Conservation (phyloP, 2,329 filamentous ascomycete species). For the Dactylellina cionopaga region DNA sequence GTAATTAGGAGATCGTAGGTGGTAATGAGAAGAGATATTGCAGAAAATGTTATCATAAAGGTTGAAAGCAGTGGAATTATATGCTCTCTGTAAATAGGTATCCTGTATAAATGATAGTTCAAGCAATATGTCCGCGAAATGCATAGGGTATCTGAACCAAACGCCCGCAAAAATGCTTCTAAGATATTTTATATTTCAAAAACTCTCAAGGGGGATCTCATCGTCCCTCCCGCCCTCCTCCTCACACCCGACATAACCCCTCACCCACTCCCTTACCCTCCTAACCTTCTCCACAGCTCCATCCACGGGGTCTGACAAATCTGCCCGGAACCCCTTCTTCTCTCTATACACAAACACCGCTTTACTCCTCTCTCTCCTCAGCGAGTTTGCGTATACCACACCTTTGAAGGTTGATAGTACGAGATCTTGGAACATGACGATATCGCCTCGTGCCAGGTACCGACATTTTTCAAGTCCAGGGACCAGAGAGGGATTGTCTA, state of each 20-base stretch:
- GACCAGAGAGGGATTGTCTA: neutral
- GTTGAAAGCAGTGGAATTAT: too few relatives aligned
- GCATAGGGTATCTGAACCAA: neutral
- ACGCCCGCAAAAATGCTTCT: neutral
- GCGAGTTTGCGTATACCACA: conserved; percentile 26
- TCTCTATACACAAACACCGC: conserved; percentile 30
- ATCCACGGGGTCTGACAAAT: conserved; percentile 35
- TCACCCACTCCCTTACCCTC: conserved; percentile 39
- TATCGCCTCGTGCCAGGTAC: conserved; percentile 22
- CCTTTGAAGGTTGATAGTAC: conserved; percentile 11
- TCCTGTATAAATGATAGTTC: too few relatives aligned
- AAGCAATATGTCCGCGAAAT: neutral
- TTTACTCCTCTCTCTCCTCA: conserved; percentile 24
- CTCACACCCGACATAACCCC: conserved; percentile 24
- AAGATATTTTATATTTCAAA: neutral
- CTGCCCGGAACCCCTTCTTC: conserved; percentile 17
- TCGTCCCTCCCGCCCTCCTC: conserved; percentile 7
- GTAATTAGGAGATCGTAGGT: neutral
- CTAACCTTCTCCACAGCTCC: conserved; percentile 35
- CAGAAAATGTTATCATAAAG: neutral
- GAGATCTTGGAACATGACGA: conserved; percentile 34
- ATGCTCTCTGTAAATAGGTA: too few relatives aligned
- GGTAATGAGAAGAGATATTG: neutral
- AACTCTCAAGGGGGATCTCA: conserved; percentile 19
- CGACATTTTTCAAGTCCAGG: conserved; percentile 10